Percentiles rank a stretch among this genome's conserved stretches.
These are phyloP conservation scores for Lentinula detonsa DNA, from an alignment of 768 basidiomycete genomes.

Conservation along the genomic window DNA sequence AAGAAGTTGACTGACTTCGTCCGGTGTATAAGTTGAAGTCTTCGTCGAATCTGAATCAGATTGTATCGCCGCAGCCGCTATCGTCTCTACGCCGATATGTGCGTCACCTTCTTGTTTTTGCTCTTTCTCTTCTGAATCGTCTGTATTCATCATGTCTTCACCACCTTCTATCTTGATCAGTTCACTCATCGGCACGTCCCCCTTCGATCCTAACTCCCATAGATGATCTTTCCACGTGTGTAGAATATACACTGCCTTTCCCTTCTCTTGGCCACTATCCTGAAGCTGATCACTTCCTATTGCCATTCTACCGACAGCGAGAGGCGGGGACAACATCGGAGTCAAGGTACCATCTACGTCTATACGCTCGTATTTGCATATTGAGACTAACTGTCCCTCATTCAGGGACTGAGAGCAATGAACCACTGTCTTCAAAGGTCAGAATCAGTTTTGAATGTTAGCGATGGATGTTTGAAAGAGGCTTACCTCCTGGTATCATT, in stretches of 20 bases:
- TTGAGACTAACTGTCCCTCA: constrained; percentile 53
- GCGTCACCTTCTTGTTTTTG: constrained; percentile 10
- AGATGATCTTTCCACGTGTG: constrained; percentile 77
- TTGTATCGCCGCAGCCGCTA: constrained; percentile 19
- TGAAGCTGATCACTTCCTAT: constrained; percentile 42
- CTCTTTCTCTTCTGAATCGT: constrained; percentile 9
- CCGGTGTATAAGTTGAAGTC: constrained; percentile 9
- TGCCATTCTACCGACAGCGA: constrained; percentile 75
- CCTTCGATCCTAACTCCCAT: constrained; percentile 67
- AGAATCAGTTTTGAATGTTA: constrained; percentile 6
- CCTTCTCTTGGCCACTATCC: constrained; percentile 44
- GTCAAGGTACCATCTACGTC: constrained; percentile 23
- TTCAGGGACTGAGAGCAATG: constrained; percentile 38
- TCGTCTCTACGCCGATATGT: constrained; percentile 1
- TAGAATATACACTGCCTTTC: constrained; percentile 69
- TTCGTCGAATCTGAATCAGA: constrained; percentile 21
- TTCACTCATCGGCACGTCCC: constrained; percentile 43
- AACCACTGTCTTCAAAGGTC: constrained; percentile 46
- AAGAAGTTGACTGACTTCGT: constrained; percentile 53
- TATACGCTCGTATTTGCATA: constrained; percentile 42
- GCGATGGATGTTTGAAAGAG: not conserved
- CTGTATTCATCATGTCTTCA: constrained; percentile 6
- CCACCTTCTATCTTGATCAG: constrained; percentile 15
- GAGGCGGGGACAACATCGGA: constrained; percentile 36
- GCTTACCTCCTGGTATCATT: constrained; percentile 82